Evolutionary conservation across 148 eudicot genomes (phyloP), one percentile per base, ranked within the genome.

Genomic region (Chenopodium quinoa): DNA sequence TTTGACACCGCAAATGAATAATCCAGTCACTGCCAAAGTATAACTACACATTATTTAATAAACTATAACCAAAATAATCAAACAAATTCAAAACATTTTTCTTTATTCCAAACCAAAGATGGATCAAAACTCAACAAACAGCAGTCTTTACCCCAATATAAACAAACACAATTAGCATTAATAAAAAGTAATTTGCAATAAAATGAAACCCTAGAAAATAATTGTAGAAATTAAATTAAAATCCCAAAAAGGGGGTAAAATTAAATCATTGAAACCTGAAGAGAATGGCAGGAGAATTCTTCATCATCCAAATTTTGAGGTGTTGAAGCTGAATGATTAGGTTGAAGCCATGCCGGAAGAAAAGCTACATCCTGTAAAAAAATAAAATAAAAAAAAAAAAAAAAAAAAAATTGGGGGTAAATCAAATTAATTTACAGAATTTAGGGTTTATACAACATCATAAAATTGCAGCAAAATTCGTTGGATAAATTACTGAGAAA

Each of bases 321-420:
- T 23, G 78, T 31, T 20, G 66, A 72, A 25, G 23, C 66, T 37
- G 75, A 71, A 25, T 84, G 83, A 73, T 71, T 75, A 23, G 84
- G 73, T 78, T 85, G 86, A 83, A 85, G 84, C 89, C 87, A 87
- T 1, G 77, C 75, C 29, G 89, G 89, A 78, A 87, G 85, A 84
- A 86, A 87, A 16, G 85, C 87, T 16, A 22, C 78, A 80, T 87
- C 87, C 89, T 87, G 52, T 20, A 19, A 7, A 19, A 40, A 75
- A 2, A 23, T 23, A 23, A 23, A 23, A n/a, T 16, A 19, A 40
- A 11, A 10, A 56, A 32, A 60, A 75, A 2, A 22, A 12, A 19
- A 7, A 19, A 40, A 7, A 23, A 56, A 32, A 60, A 75, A 2
- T 16, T 7, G 9, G 2, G 12, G 11, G 11, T 58, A 23, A 14